A percentile compares a stretch with the other conserved stretches of the same genome.
phyloP scores from a whole-genome alignment of 306 rosid species.

The Canavalia gladiata region DNA sequence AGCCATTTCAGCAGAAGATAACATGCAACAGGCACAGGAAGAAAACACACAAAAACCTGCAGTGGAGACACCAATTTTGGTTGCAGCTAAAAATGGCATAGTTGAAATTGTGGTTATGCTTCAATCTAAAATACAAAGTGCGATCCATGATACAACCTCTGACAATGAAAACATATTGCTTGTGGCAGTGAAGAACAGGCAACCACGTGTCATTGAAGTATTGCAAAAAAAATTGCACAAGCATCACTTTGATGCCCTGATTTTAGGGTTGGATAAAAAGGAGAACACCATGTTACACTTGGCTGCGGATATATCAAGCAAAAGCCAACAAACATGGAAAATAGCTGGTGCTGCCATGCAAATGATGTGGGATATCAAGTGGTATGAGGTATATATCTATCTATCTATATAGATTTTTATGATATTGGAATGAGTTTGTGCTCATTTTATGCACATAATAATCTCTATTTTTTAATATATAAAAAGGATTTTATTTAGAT shows the following conservation, averaged over 20 bases:
- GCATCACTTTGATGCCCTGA: background rate
- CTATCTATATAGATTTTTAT: too few relatives aligned
- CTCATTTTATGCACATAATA: too few relatives aligned
- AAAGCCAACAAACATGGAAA: constrained; percentile 27
- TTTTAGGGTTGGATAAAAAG: background rate
- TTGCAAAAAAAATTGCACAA: background rate
- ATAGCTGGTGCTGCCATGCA: constrained; percentile 52
- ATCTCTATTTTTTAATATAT: too few relatives aligned
- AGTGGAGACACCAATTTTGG: constrained; percentile 14
- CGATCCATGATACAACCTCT: constrained; percentile 32
- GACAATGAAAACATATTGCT: constrained; percentile 42
- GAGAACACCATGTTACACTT: constrained; percentile 43
- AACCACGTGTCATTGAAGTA: constrained; percentile 4
- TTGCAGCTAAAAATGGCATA: constrained; percentile 48
- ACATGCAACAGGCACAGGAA: too few relatives aligned
- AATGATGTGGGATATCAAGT: constrained; percentile 54
- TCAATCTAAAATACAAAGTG: background rate
- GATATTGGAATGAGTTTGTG: too few relatives aligned
- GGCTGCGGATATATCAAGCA: background rate
- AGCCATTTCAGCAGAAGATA: too few relatives aligned
- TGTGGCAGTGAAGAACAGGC: constrained; percentile 40
- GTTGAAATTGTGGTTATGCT: constrained; percentile 41
- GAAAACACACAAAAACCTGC: background rate
- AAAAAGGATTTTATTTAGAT: too few relatives aligned
- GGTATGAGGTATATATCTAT: constrained; percentile 47